A percentile compares a stretch with the other conserved stretches of the same genome.
Evolutionary conservation across 192 early-diverging fungal species (phyloP).

Genomic region (Phycomyces nitens): DNA sequence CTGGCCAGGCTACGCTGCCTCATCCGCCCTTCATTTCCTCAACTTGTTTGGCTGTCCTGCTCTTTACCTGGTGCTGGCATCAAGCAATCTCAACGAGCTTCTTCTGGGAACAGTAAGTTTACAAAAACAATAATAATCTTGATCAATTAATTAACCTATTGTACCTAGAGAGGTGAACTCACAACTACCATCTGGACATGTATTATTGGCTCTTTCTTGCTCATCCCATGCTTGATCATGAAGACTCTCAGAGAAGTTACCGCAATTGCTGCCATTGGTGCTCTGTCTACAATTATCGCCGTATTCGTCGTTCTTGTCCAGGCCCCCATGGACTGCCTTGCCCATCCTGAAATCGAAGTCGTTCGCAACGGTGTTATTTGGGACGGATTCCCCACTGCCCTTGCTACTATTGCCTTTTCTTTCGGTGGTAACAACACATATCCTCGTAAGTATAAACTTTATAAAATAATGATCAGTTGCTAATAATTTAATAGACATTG

Average conservation of each 20-base stretch:
- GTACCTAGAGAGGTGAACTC: conserved; percentile 10
- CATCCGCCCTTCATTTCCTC: conserved; percentile 56
- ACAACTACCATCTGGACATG: conserved; percentile 55
- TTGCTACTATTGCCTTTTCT: conserved; percentile 82
- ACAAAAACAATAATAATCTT: not conserved
- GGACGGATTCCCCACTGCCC: conserved; percentile 65
- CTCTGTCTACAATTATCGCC: conserved; percentile 68
- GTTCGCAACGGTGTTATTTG: conserved; percentile 55
- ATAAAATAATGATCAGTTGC: too few relatives aligned
- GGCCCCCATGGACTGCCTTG: conserved; percentile 46
- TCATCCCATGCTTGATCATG: conserved; percentile 71
- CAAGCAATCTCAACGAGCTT: conserved; percentile 64
- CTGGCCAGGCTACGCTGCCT: conserved; percentile 51
- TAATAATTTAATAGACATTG: conserved; percentile 54
- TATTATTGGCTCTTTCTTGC: conserved; percentile 57
- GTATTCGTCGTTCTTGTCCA: conserved; percentile 69
- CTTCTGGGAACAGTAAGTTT: conserved; percentile 35
- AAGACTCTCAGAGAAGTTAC: conserved; percentile 79
- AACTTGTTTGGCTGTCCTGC: conserved; percentile 67
- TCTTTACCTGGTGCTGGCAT: conserved; percentile 73
- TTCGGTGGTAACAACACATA: conserved; percentile 83
- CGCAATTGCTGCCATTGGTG: conserved; percentile 71
- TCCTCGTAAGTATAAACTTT: conserved; percentile 47
- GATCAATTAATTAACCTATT: not conserved
- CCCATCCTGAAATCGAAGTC: conserved; percentile 34